Conservation (phyloP, 768 basidiomycete genomes). For the Psilocybe cyanescens region DNA sequence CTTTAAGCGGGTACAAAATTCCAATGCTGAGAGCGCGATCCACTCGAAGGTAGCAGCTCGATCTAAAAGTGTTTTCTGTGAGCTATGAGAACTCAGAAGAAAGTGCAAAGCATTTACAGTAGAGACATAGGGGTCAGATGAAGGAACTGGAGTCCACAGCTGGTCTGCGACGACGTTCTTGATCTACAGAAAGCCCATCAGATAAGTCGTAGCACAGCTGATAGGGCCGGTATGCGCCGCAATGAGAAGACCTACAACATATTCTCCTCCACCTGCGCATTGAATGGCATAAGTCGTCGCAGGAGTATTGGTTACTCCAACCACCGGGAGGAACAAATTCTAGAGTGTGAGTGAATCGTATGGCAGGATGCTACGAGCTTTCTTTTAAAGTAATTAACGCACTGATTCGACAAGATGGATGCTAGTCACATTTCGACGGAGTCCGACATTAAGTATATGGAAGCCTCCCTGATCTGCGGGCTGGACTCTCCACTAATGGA, state of each 20-base stretch:
- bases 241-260: constrained; percentile 6
- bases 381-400: background rate
- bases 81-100: background rate
- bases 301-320: constrained; percentile 3
- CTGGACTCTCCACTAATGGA: constrained; percentile 2
- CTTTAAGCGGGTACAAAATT: constrained; percentile 9
- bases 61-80: background rate
- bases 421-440: constrained; percentile 10
- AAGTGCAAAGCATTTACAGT: constrained; percentile 1
- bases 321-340: constrained; percentile 12
- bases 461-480: constrained; percentile 14
- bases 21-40: constrained; percentile 12
- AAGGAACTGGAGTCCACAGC: constrained; percentile 7
- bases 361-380: background rate
- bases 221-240: too few relatives aligned
- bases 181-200: background rate
- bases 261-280: constrained; percentile 15
- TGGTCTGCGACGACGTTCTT: constrained; percentile 12
- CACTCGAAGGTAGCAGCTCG: constrained; percentile 9
- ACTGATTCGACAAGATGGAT: constrained; percentile 13
- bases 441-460: constrained; percentile 11
- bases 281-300: constrained; percentile 12
- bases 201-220: too few relatives aligned
- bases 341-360: background rate
- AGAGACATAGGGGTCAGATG: constrained; percentile 1